A percentile compares a stretch with the other conserved stretches of the same genome.
Conservation (phyloP, 2,329 filamentous ascomycete genomes). For the Elsinoe australis region DNA sequence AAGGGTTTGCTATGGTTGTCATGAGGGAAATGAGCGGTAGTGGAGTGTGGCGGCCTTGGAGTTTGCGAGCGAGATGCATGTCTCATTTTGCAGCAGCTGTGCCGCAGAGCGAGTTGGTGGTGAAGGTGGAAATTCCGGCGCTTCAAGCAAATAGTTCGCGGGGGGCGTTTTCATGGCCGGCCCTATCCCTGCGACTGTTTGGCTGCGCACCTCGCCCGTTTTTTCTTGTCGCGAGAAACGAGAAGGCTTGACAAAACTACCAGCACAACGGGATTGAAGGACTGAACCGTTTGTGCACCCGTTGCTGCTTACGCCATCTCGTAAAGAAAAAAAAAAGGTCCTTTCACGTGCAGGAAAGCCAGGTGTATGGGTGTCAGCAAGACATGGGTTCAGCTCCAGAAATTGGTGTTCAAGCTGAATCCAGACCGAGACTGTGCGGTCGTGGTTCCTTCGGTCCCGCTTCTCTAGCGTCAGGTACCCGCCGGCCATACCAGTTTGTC, state of each 20-base stretch:
- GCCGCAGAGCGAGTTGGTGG: constrained; percentile 6
- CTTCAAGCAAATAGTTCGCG: constrained; percentile 14
- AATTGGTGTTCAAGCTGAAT: constrained; percentile 1
- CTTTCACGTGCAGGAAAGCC: neutral
- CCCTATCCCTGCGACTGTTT: constrained; percentile 7
- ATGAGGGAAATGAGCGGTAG: constrained; percentile 7
- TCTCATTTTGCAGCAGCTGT: constrained; percentile 11
- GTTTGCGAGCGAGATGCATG: constrained; percentile 8
- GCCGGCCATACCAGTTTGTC: neutral
- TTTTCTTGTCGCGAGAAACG: constrained; percentile 11
- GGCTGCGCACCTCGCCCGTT: neutral
- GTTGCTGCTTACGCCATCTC: no score
- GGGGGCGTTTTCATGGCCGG: constrained; percentile 5
- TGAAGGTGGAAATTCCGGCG: constrained; percentile 6
- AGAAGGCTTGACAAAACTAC: constrained; percentile 13
- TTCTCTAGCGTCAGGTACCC: constrained; percentile 14
- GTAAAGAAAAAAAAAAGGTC: neutral
- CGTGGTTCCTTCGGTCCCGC: constrained; percentile 1
- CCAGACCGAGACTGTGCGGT: constrained; percentile 1
- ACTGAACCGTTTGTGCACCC: neutral
- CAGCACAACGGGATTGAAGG: neutral
- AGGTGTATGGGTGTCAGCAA: constrained; percentile 4
- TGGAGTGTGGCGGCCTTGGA: constrained; percentile 4
- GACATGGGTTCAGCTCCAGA: no score
- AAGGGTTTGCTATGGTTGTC: neutral